Evolutionary conservation across 305 asterid species (phyloP).

Genomic region (Caryopteris hybrid): DNA sequence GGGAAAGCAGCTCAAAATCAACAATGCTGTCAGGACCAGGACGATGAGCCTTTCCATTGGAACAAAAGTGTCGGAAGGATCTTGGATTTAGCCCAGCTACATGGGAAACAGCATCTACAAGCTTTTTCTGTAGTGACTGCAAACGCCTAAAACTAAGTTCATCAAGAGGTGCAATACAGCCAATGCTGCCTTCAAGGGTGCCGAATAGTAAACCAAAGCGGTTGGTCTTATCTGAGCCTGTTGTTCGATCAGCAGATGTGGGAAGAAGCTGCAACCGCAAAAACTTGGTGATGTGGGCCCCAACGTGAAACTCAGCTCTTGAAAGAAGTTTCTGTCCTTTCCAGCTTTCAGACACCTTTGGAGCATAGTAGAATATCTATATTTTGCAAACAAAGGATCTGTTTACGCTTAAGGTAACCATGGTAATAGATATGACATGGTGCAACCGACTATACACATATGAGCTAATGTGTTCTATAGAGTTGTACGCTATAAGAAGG

Average conservation of each 20-base stretch:
- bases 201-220: slow-evolving; percentile 89
- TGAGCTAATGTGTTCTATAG: background rate
- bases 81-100: slow-evolving; percentile 90
- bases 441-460: background rate
- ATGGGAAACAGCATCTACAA: slow-evolving; percentile 81
- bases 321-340: slow-evolving; percentile 94
- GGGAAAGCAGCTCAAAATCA: slow-evolving; percentile 83
- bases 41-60: slow-evolving; percentile 95
- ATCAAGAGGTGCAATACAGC: slow-evolving; percentile 92
- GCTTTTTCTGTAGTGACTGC: slow-evolving; percentile 91
- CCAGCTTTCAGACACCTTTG: slow-evolving; percentile 92
- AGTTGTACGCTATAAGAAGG: background rate
- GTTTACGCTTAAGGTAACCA: background rate
- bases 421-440: slow-evolving; percentile 5
- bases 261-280: slow-evolving; percentile 88
- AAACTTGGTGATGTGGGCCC: slow-evolving; percentile 85
- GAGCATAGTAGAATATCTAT: slow-evolving; percentile 90
- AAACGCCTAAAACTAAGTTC: slow-evolving; percentile 94
- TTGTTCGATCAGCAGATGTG: slow-evolving; percentile 53
- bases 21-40: slow-evolving; percentile 97
- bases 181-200: slow-evolving; percentile 91
- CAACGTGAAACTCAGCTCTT: slow-evolving; percentile 94
- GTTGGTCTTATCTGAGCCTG: slow-evolving; percentile 83
- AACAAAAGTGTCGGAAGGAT: slow-evolving; percentile 73
- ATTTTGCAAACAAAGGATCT: slow-evolving; percentile 15